Percentiles rank a stretch among this genome's conserved stretches.
These are phyloP conservation scores for Penicillium pancosmium DNA, from an alignment of 495 filamentous ascomycete species.

Conservation along the genomic window DNA sequence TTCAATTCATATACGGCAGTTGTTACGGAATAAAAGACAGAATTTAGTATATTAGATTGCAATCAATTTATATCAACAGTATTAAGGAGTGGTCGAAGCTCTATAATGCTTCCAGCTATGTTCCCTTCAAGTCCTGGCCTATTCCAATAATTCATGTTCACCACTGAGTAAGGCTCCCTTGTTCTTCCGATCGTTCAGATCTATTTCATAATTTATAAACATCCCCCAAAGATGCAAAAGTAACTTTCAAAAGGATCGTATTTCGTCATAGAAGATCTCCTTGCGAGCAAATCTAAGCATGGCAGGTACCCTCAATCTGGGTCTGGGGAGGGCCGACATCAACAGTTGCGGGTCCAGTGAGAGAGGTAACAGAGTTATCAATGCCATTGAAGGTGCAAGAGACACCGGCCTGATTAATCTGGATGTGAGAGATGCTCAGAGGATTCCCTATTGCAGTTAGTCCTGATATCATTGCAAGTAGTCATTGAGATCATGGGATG, in stretches of 20 bases:
- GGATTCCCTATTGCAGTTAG: slow-evolving; percentile 16
- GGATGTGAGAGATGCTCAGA: slow-evolving; percentile 24
- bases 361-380: slow-evolving; percentile 18
- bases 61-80: neutral
- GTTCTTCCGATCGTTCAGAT: neutral
- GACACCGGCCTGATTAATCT: slow-evolving; percentile 7
- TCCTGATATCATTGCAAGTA: neutral
- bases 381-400: slow-evolving; percentile 18
- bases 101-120: neutral
- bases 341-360: slow-evolving; percentile 15
- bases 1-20: slow-evolving; percentile 32
- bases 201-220: neutral
- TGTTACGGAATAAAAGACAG: neutral
- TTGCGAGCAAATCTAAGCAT: neutral
- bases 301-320: slow-evolving; percentile 18
- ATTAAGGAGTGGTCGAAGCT: slow-evolving; percentile 11
- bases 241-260: neutral
- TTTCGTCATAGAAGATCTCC: neutral
- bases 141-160: neutral
- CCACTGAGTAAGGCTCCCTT: too few species aligned
- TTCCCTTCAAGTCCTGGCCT: neutral
- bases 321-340: slow-evolving; percentile 26
- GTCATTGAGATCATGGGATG: neutral
- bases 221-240: neutral
- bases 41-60: neutral